These are phyloP conservation scores for Candida morakotiae DNA, from an alignment of 805 yeast genomes.

Conservation along the genomic window DNA sequence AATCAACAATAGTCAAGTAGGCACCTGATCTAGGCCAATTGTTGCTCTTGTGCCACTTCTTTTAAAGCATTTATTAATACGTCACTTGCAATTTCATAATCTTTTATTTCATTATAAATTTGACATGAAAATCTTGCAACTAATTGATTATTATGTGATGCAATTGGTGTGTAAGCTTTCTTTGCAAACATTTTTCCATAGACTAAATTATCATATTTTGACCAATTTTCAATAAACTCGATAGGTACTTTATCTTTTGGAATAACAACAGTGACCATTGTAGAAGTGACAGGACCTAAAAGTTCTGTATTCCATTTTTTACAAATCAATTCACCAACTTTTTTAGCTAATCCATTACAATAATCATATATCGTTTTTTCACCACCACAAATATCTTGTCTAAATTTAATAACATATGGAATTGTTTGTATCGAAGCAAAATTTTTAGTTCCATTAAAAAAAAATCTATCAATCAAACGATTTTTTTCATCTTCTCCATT, in stretches of 20 bases:
- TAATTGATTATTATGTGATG: conserved; percentile 30
- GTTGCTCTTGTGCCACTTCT: conserved; percentile 6
- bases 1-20: too few relatives aligned
- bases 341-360: conserved; percentile 40
- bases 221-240: conserved; percentile 5
- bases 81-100: conserved; percentile 46
- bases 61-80: conserved; percentile 25
- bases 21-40: too few relatives aligned
- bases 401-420: conserved; percentile 50
- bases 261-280: conserved; percentile 44
- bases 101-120: conserved; percentile 53
- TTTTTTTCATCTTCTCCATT: conserved; percentile 16
- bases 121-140: conserved; percentile 53
- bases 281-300: conserved; percentile 36
- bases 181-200: conserved; percentile 12
- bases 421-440: conserved; percentile 41
- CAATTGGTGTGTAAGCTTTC: conserved; percentile 48
- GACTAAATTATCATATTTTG: conserved; percentile 4
- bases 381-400: conserved; percentile 56
- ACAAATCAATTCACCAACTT: conserved; percentile 40
- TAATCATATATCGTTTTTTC: conserved; percentile 48
- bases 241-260: conserved; percentile 11
- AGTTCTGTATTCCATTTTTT: conserved; percentile 35
- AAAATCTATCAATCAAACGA: conserved; percentile 43
- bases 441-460: conserved; percentile 47